Conservation (phyloP, 23 red algal species). For the Gracilaria domingensis region DNA sequence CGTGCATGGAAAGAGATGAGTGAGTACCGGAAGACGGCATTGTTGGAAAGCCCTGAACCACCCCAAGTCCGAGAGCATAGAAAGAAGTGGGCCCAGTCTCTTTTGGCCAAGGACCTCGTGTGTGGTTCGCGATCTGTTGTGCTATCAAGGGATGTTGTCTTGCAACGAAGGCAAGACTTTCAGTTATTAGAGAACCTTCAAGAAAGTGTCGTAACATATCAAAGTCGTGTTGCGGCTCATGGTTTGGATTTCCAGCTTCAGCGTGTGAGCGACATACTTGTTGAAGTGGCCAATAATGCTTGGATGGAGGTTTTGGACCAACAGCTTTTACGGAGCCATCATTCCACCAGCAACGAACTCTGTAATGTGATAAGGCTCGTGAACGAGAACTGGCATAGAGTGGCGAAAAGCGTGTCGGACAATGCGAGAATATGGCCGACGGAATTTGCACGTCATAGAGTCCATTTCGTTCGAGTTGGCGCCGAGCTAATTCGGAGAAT, state of each 20-base stretch:
- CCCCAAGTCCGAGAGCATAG: not conserved
- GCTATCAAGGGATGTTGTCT: not conserved
- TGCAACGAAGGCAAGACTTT: not conserved
- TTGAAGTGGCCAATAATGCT: slow-evolving; percentile 8
- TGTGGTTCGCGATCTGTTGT: not conserved
- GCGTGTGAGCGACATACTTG: not conserved
- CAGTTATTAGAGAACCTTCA: not conserved
- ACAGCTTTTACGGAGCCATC: not conserved
- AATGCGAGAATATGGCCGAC: slow-evolving; percentile 4
- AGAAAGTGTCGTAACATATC: not conserved
- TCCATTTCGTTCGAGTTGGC: not conserved
- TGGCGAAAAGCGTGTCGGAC: not conserved
- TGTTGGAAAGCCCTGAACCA: slow-evolving; percentile 18
- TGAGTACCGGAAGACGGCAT: not conserved
- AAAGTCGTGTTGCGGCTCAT: not conserved
- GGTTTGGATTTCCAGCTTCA: not conserved
- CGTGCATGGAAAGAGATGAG: not conserved
- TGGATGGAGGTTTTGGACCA: slow-evolving; percentile 20
- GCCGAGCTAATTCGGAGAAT: slow-evolving; percentile 7
- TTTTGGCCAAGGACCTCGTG: not conserved
- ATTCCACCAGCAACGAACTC: not conserved
- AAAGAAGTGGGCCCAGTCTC: not conserved
- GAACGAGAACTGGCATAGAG: not conserved
- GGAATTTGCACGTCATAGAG: not conserved
- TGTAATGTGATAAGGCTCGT: not conserved